Conservation (phyloP, 2,329 filamentous ascomycete genomes). For the Fusarium sp. region DNA sequence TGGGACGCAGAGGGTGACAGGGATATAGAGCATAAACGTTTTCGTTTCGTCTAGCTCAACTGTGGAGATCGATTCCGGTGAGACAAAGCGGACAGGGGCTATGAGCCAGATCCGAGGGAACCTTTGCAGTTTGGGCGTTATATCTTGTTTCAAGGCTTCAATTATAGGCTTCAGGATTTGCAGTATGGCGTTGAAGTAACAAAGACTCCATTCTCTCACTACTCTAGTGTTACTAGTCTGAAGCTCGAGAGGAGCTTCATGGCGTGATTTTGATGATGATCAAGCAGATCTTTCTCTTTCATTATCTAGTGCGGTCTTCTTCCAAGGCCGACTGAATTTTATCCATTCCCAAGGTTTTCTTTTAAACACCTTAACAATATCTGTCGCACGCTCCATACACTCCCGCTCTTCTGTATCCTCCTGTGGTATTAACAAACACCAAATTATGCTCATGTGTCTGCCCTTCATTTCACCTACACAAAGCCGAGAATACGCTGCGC, state of each 20-base stretch:
- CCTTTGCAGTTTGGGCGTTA: constrained; percentile 33
- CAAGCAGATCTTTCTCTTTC: constrained; percentile 42
- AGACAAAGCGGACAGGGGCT: constrained; percentile 39
- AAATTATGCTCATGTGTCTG: constrained; percentile 21
- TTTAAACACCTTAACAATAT: constrained; percentile 5
- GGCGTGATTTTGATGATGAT: constrained; percentile 42
- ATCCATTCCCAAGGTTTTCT: constrained; percentile 16
- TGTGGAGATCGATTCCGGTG: constrained; percentile 42
- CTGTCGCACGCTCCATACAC: constrained; percentile 7
- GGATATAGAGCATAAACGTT: constrained; percentile 37
- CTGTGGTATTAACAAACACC: constrained; percentile 17
- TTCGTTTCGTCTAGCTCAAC: constrained; percentile 42
- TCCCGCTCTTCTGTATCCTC: constrained; percentile 9
- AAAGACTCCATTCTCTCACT: constrained; percentile 32
- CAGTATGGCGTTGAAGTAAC: constrained; percentile 10
- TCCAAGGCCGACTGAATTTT: constrained; percentile 31
- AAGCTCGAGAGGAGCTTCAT: constrained; percentile 37
- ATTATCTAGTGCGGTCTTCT: constrained; percentile 37
- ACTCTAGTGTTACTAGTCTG: constrained; percentile 28
- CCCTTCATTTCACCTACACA: constrained; percentile 32
- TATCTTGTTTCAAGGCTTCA: constrained; percentile 39
- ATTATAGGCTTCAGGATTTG: constrained; percentile 30
- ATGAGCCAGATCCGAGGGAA: constrained; percentile 39
- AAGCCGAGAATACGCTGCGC: constrained; percentile 40
- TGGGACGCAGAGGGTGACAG: constrained; percentile 32